Base-by-base conservation (phyloP, 2,329 filamentous ascomycete species). In the Pleomassaria siparia region DNA sequence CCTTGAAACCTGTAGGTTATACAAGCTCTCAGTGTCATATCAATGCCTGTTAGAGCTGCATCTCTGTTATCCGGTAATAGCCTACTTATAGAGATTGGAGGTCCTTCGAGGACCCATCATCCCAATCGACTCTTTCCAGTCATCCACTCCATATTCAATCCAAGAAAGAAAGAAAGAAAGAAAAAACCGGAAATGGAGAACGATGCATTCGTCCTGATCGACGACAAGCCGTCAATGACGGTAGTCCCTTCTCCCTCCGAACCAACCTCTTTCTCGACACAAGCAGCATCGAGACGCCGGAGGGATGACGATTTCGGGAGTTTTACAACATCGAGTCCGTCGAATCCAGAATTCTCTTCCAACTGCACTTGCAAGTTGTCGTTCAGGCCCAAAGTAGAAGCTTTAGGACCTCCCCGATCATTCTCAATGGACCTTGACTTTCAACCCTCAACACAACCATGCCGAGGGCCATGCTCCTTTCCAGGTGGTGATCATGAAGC, bases 171-270 rank as follows among this genome's bases (percentile, higher is more conserved):
- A n/a, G 5, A 30, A 26, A 26, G 12, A 26, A 7, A 26, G 12
- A 26, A 26, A 5, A 25, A 20, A 26, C 12, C 22, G 6, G 36
- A 11, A 3, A 52, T 51, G 49, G 55, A 57, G 12, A 35, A 41
- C 2, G 56, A 59, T 7, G 53, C 58, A 28, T 30, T 57, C 8
- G 55, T 56, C 3, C 43, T 60, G 7, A 48, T 60, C 22, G 47
- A 32, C 4, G 30, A 39, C 12, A 16, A 41, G 5, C 39, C 28
- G 11, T 7, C 42, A 8, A 45, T 50, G 43, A 43, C 45, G 6
- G 37, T 39, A 10, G 15, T 45, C 12, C 2, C 40, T 37, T 26
- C 46, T 12, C 16, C 40, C 18, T 24, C 25, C n/a, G 32, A 44
- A 16, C 16, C 37, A 26, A 26, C 11, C 18, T 16, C 25, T 40